A percentile compares a stretch with the other conserved stretches of the same genome.
Evolutionary conservation across 2,329 filamentous ascomycete genomes (phyloP).

Genomic region (Fusarium heterosporum): DNA sequence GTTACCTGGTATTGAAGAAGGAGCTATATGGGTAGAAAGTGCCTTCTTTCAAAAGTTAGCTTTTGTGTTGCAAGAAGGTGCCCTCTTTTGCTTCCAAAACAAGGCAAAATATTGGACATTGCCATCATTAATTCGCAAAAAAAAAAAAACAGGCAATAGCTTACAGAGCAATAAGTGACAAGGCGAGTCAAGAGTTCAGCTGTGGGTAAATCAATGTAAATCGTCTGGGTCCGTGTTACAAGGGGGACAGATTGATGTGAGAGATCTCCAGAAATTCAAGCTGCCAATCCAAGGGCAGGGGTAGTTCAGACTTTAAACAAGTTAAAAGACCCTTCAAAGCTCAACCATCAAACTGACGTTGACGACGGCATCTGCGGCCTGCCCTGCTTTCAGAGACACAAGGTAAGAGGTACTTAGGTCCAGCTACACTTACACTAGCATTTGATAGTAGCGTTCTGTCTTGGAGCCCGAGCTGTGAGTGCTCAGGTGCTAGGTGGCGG

Average conservation of each 20-base stretch:
- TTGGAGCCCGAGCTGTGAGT: slow-evolving; percentile 5
- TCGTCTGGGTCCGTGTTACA: slow-evolving; percentile 32
- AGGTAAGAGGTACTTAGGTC: slow-evolving; percentile 13
- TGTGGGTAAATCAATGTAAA: slow-evolving; percentile 29
- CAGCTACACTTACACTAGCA: slow-evolving; percentile 26
- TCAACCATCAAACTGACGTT: slow-evolving; percentile 39
- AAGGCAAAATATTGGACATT: slow-evolving; percentile 1
- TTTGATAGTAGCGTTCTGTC: slow-evolving; percentile 25
- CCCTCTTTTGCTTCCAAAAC: not conserved
- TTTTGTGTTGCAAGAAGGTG: slow-evolving; percentile 3
- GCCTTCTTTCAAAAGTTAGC: slow-evolving; percentile 39
- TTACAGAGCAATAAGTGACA: slow-evolving; percentile 29
- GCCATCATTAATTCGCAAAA: not conserved
- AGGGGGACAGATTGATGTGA: slow-evolving; percentile 24
- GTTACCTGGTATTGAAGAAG: slow-evolving; percentile 4
- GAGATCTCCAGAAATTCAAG: slow-evolving; percentile 17
- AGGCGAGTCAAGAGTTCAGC: slow-evolving; percentile 21
- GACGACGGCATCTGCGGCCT: slow-evolving; percentile 29
- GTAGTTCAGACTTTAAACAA: slow-evolving; percentile 43
- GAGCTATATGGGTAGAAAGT: slow-evolving; percentile 3
- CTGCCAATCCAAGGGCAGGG: slow-evolving; percentile 35
- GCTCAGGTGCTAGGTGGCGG: slow-evolving; percentile 39
- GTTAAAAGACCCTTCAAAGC: slow-evolving; percentile 6
- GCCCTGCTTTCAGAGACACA: slow-evolving; percentile 40
- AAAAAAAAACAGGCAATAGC: not conserved